A percentile compares a stretch with the other conserved stretches of the same genome.
These are phyloP conservation scores for Tilletia caries DNA, from an alignment of 1,284 basidiomycete species.

Conservation along the genomic window DNA sequence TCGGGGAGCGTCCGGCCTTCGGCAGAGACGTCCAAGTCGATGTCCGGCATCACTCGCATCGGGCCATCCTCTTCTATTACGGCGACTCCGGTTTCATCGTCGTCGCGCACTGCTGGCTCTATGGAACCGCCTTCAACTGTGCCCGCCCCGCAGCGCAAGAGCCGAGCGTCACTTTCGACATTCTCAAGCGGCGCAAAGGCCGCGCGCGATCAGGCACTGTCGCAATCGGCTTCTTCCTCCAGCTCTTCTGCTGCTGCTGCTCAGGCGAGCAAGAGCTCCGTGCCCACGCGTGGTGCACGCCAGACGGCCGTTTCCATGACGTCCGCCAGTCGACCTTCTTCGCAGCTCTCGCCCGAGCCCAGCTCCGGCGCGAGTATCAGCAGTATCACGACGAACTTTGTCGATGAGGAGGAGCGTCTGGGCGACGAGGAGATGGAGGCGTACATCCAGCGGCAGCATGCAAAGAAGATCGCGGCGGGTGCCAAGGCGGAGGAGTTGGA, in stretches of 20 bases:
- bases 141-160: not conserved
- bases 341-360: not conserved
- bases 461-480: conserved; percentile 78
- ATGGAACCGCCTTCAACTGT: conserved; percentile 1
- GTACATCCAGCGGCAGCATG: conserved; percentile 84
- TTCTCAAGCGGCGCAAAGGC: conserved; percentile 8
- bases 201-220: conserved; percentile 7
- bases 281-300: not conserved
- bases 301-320: conserved; percentile 13
- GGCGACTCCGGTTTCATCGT: not conserved
- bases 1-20: not conserved
- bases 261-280: not conserved
- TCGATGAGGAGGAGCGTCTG: conserved; percentile 74
- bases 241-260: not conserved
- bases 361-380: conserved; percentile 4
- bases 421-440: conserved; percentile 97
- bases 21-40: not conserved
- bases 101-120: not conserved
- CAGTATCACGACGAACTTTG: conserved; percentile 6
- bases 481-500: conserved; percentile 77
- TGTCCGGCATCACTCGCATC: not conserved
- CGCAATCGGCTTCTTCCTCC: not conserved
- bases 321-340: not conserved
- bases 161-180: not conserved
- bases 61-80: not conserved